Conservation (phyloP, 2,329 filamentous ascomycete species). For the Hymenoscyphus repandus region DNA sequence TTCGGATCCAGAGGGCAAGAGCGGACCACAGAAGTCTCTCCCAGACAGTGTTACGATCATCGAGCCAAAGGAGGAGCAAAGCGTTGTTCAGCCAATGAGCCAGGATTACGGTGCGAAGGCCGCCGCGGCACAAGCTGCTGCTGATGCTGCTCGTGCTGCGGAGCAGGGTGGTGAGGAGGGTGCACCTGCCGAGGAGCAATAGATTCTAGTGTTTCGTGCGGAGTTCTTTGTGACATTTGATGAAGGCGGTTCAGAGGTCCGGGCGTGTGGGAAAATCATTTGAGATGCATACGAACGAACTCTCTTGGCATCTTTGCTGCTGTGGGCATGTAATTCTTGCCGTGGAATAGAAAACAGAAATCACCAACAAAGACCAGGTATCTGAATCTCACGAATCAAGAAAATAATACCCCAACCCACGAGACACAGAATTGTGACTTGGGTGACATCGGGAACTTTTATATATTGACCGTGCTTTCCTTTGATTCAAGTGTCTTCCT, state of each 20-base stretch:
- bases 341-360: conserved; percentile 18
- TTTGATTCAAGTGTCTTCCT: too few species aligned
- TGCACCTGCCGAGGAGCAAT: conserved; percentile 36
- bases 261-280: conserved; percentile 26
- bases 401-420: neutral
- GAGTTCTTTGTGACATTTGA: conserved; percentile 17
- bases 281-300: conserved; percentile 26
- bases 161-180: conserved; percentile 51
- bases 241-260: conserved; percentile 18
- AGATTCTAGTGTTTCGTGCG: conserved; percentile 19
- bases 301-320: conserved; percentile 15
- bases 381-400: neutral
- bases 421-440: too few species aligned
- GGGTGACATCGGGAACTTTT: too few species aligned
- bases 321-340: conserved; percentile 30
- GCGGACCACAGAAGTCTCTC: conserved; percentile 92
- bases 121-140: conserved; percentile 61
- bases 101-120: conserved; percentile 99
- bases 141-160: conserved; percentile 51
- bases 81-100: conserved; percentile 88
- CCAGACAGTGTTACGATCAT: conserved; percentile 99
- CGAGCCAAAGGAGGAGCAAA: conserved; percentile 99
- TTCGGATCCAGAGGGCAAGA: conserved; percentile 98
- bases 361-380: neutral
- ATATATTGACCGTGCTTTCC: too few species aligned